These are phyloP conservation scores for Quillaja saponaria DNA, from an alignment of 306 rosid genomes.

Conservation along the genomic window DNA sequence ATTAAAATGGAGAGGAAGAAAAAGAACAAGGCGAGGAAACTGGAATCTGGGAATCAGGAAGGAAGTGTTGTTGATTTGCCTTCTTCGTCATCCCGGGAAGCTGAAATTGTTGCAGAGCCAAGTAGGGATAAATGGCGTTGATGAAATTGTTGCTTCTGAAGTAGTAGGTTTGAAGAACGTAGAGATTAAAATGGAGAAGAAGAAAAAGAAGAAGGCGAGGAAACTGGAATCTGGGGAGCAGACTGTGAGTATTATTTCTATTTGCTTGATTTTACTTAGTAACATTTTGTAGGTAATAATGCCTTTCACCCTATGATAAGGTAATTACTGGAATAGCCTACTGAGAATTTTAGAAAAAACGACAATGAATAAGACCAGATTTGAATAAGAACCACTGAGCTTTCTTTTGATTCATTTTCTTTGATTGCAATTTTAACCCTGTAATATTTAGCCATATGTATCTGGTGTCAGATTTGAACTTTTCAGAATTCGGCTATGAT, in stretches of 20 bases:
- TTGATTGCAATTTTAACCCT: neutral
- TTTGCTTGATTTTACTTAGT: conserved; percentile 4
- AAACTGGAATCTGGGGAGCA: conserved; percentile 40
- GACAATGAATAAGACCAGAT: neutral
- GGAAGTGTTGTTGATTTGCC: conserved; percentile 4
- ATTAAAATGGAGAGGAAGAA: conserved; percentile 22
- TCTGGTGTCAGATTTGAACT: conserved; percentile 1
- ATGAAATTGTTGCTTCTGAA: conserved; percentile 8
- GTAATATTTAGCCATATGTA: too few species aligned
- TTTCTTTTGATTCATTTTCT: neutral
- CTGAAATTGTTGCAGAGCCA: neutral
- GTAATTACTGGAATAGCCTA: too few species aligned
- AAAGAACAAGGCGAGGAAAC: conserved; percentile 31
- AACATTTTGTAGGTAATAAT: neutral
- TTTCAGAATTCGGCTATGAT: neutral
- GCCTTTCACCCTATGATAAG: neutral
- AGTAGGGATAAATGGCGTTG: conserved; percentile 5
- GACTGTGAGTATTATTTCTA: conserved; percentile 42
- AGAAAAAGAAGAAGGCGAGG: conserved; percentile 31
- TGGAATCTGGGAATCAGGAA: conserved; percentile 24
- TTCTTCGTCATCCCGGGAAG: conserved; percentile 25
- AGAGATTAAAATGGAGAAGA: conserved; percentile 29
- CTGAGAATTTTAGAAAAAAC: too few species aligned
- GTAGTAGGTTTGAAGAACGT: conserved; percentile 1
- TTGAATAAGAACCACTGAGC: neutral